phyloP scores from a whole-genome alignment of 345 rosid genomes.

The Camelina sativa region DNA sequence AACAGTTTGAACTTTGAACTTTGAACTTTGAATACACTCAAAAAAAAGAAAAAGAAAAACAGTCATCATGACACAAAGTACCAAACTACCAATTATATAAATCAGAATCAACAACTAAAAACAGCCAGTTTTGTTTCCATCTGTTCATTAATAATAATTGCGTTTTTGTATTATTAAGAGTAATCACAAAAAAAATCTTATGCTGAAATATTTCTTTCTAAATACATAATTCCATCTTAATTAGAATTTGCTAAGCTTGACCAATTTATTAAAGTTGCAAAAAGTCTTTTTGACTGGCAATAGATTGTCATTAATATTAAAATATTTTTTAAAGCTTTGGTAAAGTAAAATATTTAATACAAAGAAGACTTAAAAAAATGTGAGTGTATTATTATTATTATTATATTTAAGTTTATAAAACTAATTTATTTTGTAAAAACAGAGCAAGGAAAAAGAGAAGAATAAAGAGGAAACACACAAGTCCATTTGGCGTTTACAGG shows the following conservation, averaged over 20 bases:
- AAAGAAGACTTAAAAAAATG: not conserved
- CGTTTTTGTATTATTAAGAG: slow-evolving; percentile 19
- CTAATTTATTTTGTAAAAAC: slow-evolving; percentile 15
- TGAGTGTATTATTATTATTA: not conserved
- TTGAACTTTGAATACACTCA: not conserved
- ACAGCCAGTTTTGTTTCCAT: slow-evolving; percentile 25
- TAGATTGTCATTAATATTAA: not conserved
- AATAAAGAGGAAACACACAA: slow-evolving; percentile 21
- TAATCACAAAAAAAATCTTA: too few relatives aligned
- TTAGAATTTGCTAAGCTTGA: not conserved
- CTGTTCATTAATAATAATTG: slow-evolving; percentile 3
- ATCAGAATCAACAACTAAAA: slow-evolving; percentile 18
- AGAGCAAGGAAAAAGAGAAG: slow-evolving; percentile 13
- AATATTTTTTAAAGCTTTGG: too few relatives aligned
- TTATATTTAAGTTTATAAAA: slow-evolving; percentile 29
- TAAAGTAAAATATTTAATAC: not conserved
- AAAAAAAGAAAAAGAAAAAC: not conserved
- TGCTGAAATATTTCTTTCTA: too few relatives aligned
- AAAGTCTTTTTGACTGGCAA: not conserved
- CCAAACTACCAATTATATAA: slow-evolving; percentile 1
- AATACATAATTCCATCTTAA: too few relatives aligned
- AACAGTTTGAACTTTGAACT: too few relatives aligned
- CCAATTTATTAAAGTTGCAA: not conserved
- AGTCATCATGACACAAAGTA: not conserved
- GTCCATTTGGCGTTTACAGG: slow-evolving; percentile 44